phyloP scores from a whole-genome alignment of 2,329 filamentous ascomycete genomes.

The Hymenoscyphus infarciens region DNA sequence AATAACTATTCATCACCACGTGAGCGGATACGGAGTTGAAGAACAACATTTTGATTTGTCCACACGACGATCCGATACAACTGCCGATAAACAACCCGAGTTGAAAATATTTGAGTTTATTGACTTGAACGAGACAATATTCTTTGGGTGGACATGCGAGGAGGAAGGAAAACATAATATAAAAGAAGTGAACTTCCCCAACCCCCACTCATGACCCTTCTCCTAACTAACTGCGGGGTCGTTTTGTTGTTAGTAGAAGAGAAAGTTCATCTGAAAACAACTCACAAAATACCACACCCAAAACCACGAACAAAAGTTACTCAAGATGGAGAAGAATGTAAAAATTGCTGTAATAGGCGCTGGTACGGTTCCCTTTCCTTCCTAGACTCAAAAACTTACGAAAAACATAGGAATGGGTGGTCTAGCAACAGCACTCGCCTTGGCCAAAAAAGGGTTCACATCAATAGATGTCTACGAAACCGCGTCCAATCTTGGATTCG shows the following conservation, averaged over 20 bases:
- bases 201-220: no score
- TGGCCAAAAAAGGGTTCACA: conserved; percentile 73
- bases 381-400: neutral
- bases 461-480: conserved; percentile 72
- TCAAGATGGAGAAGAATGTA: conserved; percentile 11
- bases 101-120: neutral
- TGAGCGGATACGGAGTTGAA: neutral
- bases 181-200: no score
- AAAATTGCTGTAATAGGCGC: conserved; percentile 11
- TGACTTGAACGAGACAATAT: neutral
- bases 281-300: neutral
- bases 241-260: no score
- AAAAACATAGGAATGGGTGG: conserved; percentile 67
- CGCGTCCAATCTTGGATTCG: conserved; percentile 71
- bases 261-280: neutral
- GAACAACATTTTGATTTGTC: neutral
- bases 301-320: neutral
- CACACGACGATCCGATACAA: neutral
- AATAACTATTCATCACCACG: neutral
- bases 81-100: neutral
- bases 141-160: no score
- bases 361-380: neutral
- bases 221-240: no score
- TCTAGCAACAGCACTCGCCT: conserved; percentile 64
- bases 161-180: no score